phyloP scores from a whole-genome alignment of 225 moss, liverwort and hornwort species.

The Pleurozium schreberi region DNA sequence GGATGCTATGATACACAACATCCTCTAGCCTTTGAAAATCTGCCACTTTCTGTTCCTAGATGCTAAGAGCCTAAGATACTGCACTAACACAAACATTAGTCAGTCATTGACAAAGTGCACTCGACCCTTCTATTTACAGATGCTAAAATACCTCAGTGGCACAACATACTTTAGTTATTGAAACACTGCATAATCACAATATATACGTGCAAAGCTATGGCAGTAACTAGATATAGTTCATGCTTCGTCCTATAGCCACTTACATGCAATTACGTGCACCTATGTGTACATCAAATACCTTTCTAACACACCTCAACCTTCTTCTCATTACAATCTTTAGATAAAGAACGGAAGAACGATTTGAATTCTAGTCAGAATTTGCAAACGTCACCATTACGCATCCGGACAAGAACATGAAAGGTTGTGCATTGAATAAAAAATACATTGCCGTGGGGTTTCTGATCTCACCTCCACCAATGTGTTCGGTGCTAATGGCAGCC shows the following conservation, averaged over 20 bases:
- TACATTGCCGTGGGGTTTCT: background rate
- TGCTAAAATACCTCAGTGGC: background rate
- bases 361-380: background rate
- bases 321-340: background rate
- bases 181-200: background rate
- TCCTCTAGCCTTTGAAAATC: background rate
- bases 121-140: background rate
- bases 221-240: background rate
- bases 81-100: background rate
- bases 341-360: background rate
- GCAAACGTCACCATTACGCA: background rate
- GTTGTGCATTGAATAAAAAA: background rate
- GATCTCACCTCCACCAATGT: conserved; percentile 27
- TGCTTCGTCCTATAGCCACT: background rate
- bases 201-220: background rate
- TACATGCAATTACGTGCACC: no score
- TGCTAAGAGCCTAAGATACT: background rate
- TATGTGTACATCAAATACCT: no score
- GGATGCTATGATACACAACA: background rate
- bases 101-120: background rate
- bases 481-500: conserved; percentile 15
- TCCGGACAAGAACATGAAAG: background rate
- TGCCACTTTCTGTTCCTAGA: background rate
- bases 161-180: background rate
- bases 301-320: background rate